These are phyloP conservation scores for Clitopilus hobsonii DNA, from an alignment of 768 basidiomycete genomes.

Conservation along the genomic window DNA sequence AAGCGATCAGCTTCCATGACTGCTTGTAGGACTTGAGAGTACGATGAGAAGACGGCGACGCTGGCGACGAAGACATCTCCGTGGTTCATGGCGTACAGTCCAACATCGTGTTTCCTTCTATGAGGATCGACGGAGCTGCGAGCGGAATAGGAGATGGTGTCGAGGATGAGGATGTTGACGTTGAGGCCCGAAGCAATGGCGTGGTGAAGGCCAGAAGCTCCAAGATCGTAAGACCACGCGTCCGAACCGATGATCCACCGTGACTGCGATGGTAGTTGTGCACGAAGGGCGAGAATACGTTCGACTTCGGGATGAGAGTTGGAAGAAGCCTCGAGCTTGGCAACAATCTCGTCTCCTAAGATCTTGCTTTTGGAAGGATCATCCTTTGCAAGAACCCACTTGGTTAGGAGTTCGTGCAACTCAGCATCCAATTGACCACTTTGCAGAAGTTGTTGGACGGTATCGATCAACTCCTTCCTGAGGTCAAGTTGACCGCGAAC, in stretches of 20 bases:
- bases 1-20: conserved; percentile 88
- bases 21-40: conserved; percentile 89
- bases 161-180: conserved; percentile 93
- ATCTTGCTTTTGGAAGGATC: conserved; percentile 57
- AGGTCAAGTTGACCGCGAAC: conserved; percentile 79
- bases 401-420: conserved; percentile 67
- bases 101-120: conserved; percentile 92
- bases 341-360: conserved; percentile 54
- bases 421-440: conserved; percentile 42
- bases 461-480: conserved; percentile 59
- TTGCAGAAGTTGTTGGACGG: conserved; percentile 64
- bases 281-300: conserved; percentile 53
- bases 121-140: conserved; percentile 65
- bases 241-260: conserved; percentile 99
- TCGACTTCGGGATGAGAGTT: conserved; percentile 40
- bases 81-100: conserved; percentile 97
- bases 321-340: conserved; percentile 37
- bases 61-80: conserved; percentile 96
- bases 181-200: conserved; percentile 87
- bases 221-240: conserved; percentile 96
- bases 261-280: conserved; percentile 64
- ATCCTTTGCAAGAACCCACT: conserved; percentile 78
- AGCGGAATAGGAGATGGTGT: conserved; percentile 84
- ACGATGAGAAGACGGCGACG: conserved; percentile 93
- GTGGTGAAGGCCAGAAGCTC: conserved; percentile 93